Base-by-base conservation (phyloP, 768 basidiomycete species). In the Kwoniella europaea region DNA sequence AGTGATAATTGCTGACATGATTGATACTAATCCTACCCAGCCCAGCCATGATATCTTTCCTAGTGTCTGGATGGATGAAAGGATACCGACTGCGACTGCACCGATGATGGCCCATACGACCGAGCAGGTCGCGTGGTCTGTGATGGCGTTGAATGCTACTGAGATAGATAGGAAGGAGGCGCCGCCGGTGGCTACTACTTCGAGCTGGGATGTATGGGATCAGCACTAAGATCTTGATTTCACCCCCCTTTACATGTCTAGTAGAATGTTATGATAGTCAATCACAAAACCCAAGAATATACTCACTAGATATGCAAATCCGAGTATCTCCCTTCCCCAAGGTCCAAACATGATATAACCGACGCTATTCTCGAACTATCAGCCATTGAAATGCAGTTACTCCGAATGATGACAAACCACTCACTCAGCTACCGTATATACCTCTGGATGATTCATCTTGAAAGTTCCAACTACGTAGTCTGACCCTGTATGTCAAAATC, bases 81-180 rank as follows among this genome's bases (percentile, higher is more conserved):
- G 43, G 58, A 72, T 59, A 62, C 69, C 70, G 59, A 71, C 70
- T 41, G 78, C 60, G 74, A 83, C 54, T 6, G 78, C 75, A 20
- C 74, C 77, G 60, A 84, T 77, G 1, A 74, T 80, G 10, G 81
- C 82, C n/a, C 79, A 85, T 27, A 80, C 82, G 57, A 82, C 82
- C 4, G 83, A 84, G 68, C 84, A 85, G 1, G 83, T 80, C 9
- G 76, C 82, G 71, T 84, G 82, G 13, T 67, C 57, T 16, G 81
- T 77, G 42, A 84, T 75, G 53, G 82, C 77, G 76, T 84, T 84
- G 59, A 84, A 74, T 1, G 85, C 82, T 73, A 83, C 82, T 1
- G 83, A 81, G 43, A 83, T 71, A 10, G 78, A 76, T 13, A 85
- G 75, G 60, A 84, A 71, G 15, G 76, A 81, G 15, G 67, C 67